phyloP scores from a whole-genome alignment of 2,329 filamentous ascomycete genomes.

The Colletotrichum tofieldiae region DNA sequence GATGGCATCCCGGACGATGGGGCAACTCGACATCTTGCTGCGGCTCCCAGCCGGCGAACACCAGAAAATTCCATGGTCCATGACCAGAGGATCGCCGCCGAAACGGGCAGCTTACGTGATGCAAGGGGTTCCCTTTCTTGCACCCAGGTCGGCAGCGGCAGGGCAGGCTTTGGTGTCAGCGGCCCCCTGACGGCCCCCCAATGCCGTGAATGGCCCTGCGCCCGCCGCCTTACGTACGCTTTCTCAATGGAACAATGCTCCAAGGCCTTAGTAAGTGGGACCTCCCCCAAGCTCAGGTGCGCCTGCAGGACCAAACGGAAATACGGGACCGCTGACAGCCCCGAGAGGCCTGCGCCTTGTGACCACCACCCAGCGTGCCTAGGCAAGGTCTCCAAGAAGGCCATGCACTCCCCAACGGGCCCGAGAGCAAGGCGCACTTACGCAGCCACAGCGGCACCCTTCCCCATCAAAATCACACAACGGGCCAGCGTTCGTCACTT shows the following conservation, averaged over 20 bases:
- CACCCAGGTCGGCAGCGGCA: neutral
- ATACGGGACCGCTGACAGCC: conserved; percentile 23
- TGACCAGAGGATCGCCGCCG: neutral
- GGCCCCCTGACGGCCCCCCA: neutral
- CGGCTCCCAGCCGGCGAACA: neutral
- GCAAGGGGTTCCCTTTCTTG: neutral
- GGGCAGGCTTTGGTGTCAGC: neutral
- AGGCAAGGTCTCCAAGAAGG: conserved; percentile 3
- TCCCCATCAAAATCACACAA: neutral
- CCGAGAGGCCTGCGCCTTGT: conserved; percentile 20
- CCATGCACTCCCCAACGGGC: conserved; percentile 1
- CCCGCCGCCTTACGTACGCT: conserved; percentile 20
- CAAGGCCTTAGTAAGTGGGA: conserved; percentile 18
- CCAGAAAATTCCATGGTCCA: neutral
- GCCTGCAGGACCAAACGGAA: conserved; percentile 25
- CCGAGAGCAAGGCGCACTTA: conserved; percentile 7
- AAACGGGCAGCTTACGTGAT: neutral
- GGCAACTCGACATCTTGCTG: neutral
- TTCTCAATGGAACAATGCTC: conserved; percentile 1
- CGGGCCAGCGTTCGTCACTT: neutral
- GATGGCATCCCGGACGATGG: neutral
- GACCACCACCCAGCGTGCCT: neutral
- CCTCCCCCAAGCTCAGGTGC: neutral
- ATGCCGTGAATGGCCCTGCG: conserved; percentile 9
- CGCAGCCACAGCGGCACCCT: neutral